Conservation (phyloP, 176 grass and related monocot genomes). For the Dactylis glomerata region DNA sequence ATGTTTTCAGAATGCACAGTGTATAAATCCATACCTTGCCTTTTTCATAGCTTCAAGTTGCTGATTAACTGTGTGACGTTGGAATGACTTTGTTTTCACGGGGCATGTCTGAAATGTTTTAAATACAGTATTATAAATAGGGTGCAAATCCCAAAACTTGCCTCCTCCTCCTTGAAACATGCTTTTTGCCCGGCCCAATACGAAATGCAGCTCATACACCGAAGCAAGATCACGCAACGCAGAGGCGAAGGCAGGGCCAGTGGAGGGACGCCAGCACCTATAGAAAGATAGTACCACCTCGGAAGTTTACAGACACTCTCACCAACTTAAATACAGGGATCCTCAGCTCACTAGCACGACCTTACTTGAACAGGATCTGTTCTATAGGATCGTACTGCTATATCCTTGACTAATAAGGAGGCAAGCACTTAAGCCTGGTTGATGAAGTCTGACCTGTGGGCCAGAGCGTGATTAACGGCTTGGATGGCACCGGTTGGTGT, state of each 20-base stretch:
- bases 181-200: neutral
- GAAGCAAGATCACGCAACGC: neutral
- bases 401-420: no score
- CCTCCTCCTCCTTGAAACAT: neutral
- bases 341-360: no score
- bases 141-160: neutral
- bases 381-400: no score
- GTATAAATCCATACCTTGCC: neutral
- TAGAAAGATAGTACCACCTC: neutral
- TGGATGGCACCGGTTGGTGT: neutral
- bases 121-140: no score
- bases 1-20: neutral
- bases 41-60: neutral
- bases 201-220: neutral
- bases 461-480: constrained; percentile 52
- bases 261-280: neutral
- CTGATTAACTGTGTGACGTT: neutral
- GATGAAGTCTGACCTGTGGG: no score
- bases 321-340: neutral
- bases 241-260: neutral
- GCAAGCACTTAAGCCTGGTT: no score
- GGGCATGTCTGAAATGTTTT: neutral
- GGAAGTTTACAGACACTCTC: neutral
- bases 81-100: no score
- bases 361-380: no score